Conservation (phyloP, 805 yeast genomes). For the Candida odintsovae region DNA sequence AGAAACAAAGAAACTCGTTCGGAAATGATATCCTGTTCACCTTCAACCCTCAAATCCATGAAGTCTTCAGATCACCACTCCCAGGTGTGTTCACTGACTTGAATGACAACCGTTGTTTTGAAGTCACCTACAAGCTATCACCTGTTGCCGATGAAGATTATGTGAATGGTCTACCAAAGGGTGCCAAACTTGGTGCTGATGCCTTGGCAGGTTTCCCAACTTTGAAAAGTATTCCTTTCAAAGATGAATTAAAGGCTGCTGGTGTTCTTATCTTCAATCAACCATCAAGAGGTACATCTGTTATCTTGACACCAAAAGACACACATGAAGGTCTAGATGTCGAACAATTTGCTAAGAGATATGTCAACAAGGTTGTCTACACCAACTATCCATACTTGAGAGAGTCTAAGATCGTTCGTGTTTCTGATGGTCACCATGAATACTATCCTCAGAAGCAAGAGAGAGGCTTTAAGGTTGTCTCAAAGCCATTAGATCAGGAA, state of each 20-base stretch:
- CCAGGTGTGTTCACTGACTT: constrained; percentile 74
- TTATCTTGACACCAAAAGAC: constrained; percentile 59
- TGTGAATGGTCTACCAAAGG: constrained; percentile 54
- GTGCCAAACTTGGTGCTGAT: constrained; percentile 64
- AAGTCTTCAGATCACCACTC: constrained; percentile 66
- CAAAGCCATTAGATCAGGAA: constrained; percentile 39
- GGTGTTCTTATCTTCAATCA: constrained; percentile 76
- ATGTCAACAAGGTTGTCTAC: constrained; percentile 57
- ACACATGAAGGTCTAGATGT: constrained; percentile 48
- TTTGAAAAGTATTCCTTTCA: constrained; percentile 62
- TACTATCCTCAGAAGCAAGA: constrained; percentile 32
- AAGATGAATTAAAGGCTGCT: constrained; percentile 45
- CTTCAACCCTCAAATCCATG: constrained; percentile 71
- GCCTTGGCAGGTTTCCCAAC: constrained; percentile 89
- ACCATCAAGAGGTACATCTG: constrained; percentile 78
- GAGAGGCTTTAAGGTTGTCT: constrained; percentile 27
- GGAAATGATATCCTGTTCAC: constrained; percentile 66
- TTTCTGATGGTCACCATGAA: constrained; percentile 48
- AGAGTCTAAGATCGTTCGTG: constrained; percentile 66
- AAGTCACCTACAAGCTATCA: constrained; percentile 49
- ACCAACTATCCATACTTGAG: constrained; percentile 88
- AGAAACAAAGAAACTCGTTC: constrained; percentile 63
- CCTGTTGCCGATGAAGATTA: constrained; percentile 31
- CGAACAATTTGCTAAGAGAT: constrained; percentile 61
- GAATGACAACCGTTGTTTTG: constrained; percentile 73